Evolutionary conservation across 352 stramenopile genomes (phyloP), one percentile per base, ranked within the genome.

Genomic region (Phytopythium ostracodes): DNA sequence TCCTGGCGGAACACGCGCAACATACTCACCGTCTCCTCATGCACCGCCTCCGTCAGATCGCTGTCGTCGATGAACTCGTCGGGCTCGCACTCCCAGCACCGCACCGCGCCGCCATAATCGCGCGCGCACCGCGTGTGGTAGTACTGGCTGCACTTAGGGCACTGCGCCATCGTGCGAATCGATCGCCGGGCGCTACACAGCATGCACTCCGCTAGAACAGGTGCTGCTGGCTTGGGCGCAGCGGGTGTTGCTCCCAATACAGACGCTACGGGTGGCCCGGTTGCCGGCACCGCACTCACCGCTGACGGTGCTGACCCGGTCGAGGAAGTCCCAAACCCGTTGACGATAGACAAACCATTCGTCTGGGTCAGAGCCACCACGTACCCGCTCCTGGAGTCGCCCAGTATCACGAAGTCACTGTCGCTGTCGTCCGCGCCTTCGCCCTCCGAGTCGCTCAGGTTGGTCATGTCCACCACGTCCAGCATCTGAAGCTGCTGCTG

Each of bases 11-110:
- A 63, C 0, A 69, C 68, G 31, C 72, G 77, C 51, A 81, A 73
- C 75, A 91, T 72, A 14, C 59, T 58, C 50, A 81, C 33, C 44
- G 77, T 57, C 46, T 83, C 55, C 24, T 87, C 75, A 11, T 65
- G 75, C 14, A 79, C 65, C 25, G 75, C 70, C 56, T 86, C 70
- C 6, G 83, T 84, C 20, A 93, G 65, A 40, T 91, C 82, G 10
- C 69, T 89, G 55, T 93, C 84, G 43, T 93, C 82, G 58, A 93
- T 91, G 67, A 92, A 79, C 10, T 72, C 78, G 33, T 85, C 75
- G 44, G 87, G 65, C 57, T 91, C 80, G 54, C 84, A 93, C 29
- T 88, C 86, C 80, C 82, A 93, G 67, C 84, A 93, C 15, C 81
- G 60, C 10, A 65, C 82, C 24, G 87, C 81, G 51, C 90, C 79